Conservation (phyloP, 768 basidiomycete genomes). For the Scleroderma bovista region DNA sequence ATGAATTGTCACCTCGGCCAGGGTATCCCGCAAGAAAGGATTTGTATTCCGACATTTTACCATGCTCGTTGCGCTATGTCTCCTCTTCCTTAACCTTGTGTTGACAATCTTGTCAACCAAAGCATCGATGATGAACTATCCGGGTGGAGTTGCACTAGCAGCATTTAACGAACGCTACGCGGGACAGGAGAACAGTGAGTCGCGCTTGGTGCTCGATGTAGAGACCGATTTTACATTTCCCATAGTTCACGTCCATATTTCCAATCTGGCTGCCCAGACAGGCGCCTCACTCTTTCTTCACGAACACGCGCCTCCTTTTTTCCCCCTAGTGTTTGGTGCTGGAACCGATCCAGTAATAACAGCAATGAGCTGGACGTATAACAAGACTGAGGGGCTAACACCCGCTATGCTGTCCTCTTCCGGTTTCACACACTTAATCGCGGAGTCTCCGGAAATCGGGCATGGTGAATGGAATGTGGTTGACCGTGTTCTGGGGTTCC, state of each 20-base stretch:
- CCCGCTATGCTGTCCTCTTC: conserved; percentile 35
- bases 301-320: conserved; percentile 53
- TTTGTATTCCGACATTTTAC: conserved; percentile 40
- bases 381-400: conserved; percentile 72
- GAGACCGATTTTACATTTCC: conserved; percentile 2
- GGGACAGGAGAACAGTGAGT: conserved; percentile 27
- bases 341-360: conserved; percentile 6
- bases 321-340: conserved; percentile 7
- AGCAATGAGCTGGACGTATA: conserved; percentile 53
- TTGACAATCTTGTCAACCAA: conserved; percentile 48
- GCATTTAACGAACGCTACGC: conserved; percentile 52
- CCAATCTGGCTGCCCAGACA: conserved; percentile 82
- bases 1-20: conserved; percentile 15
- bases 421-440: conserved; percentile 59
- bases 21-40: conserved; percentile 46
- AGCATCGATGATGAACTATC: conserved; percentile 77
- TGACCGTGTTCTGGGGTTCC: conserved; percentile 42
- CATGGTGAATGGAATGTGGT: conserved; percentile 38
- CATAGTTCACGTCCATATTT: conserved; percentile 68
- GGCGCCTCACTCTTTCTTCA: conserved; percentile 89
- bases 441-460: conserved; percentile 35
- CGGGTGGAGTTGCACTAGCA: conserved; percentile 73
- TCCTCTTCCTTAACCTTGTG: conserved; percentile 49
- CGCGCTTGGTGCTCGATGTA: no score
- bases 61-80: conserved; percentile 39